Conservation (phyloP, 2,329 filamentous ascomycete species). For the Colletotrichum lentis region DNA sequence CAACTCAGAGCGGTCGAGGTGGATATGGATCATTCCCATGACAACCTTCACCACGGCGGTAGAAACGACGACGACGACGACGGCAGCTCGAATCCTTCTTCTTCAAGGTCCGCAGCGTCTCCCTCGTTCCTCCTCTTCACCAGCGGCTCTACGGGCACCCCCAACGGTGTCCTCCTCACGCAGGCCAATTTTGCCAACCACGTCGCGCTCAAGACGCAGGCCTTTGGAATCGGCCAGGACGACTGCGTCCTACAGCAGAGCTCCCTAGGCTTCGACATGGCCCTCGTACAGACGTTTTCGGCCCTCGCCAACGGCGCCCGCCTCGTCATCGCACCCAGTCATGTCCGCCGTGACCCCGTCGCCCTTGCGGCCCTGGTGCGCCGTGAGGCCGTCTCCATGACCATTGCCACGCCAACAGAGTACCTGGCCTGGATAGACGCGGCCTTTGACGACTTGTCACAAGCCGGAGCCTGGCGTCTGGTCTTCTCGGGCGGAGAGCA, state of each 20-base stretch:
- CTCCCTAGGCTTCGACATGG: slow-evolving; percentile 53
- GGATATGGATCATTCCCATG: too few species aligned
- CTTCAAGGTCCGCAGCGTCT: background rate
- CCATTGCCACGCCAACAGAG: slow-evolving; percentile 53
- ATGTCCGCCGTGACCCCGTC: slow-evolving; percentile 46
- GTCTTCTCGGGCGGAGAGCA: slow-evolving; percentile 40
- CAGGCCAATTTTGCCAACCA: slow-evolving; percentile 45
- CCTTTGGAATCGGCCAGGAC: background rate
- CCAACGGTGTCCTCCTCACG: slow-evolving; percentile 52
- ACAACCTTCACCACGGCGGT: too few species aligned
- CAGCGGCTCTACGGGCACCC: slow-evolving; percentile 46
- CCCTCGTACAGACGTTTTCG: slow-evolving; percentile 49
- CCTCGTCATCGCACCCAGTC: slow-evolving; percentile 47
- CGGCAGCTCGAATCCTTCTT: too few species aligned
- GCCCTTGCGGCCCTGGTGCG: slow-evolving; percentile 49
- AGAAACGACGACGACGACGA: too few species aligned
- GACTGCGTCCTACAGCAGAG: slow-evolving; percentile 51
- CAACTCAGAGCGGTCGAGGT: too few species aligned
- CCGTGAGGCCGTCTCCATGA: slow-evolving; percentile 48
- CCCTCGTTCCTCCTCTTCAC: slow-evolving; percentile 47
- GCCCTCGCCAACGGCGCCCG: slow-evolving; percentile 49
- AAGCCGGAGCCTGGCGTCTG: slow-evolving; percentile 36
- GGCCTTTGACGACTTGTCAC: slow-evolving; percentile 30
- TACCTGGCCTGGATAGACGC: slow-evolving; percentile 45
- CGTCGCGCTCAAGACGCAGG: slow-evolving; percentile 36